Conservation (phyloP, 495 filamentous ascomycete genomes). For the Thermothielavioides terrestris region DNA sequence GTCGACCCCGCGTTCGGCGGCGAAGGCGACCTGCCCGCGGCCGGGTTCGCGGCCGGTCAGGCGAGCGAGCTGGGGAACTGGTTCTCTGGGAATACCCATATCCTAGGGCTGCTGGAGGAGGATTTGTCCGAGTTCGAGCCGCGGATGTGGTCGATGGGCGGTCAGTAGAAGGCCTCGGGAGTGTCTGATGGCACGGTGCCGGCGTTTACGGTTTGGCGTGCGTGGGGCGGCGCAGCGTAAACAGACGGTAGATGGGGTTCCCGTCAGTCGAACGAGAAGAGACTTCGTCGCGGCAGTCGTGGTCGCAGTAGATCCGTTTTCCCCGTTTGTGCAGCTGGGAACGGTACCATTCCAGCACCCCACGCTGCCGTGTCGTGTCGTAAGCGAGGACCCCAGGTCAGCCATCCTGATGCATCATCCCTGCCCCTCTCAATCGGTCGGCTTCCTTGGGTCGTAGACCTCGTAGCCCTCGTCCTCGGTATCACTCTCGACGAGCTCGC, state of each 20-base stretch:
- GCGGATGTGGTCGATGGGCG: conserved; percentile 18
- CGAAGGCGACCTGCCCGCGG: conserved; percentile 1
- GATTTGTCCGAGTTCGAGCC: conserved; percentile 45
- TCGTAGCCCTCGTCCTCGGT: conserved; percentile 53
- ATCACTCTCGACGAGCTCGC: conserved; percentile 42
- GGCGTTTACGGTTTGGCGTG: neutral
- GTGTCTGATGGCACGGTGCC: neutral
- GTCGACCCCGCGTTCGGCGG: neutral
- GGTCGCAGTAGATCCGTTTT: no score
- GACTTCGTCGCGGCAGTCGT: no score
- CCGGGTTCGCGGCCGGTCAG: conserved; percentile 22
- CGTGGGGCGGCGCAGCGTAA: neutral
- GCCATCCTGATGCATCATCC: neutral
- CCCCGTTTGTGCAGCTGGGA: no score
- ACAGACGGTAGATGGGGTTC: neutral
- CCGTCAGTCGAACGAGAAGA: no score
- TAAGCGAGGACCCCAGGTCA: no score
- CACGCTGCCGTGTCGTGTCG: no score
- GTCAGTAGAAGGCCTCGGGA: neutral
- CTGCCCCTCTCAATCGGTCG: conserved; percentile 38
- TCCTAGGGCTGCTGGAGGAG: conserved; percentile 55
- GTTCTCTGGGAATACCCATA: conserved; percentile 59
- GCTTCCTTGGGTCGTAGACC: conserved; percentile 45
- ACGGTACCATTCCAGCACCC: no score
- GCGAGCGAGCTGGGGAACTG: conserved; percentile 51